Percentiles rank a stretch among this genome's conserved stretches.
These are phyloP conservation scores for Penicillium sp. DNA, from an alignment of 2,329 filamentous ascomycete genomes.

Conservation along the genomic window DNA sequence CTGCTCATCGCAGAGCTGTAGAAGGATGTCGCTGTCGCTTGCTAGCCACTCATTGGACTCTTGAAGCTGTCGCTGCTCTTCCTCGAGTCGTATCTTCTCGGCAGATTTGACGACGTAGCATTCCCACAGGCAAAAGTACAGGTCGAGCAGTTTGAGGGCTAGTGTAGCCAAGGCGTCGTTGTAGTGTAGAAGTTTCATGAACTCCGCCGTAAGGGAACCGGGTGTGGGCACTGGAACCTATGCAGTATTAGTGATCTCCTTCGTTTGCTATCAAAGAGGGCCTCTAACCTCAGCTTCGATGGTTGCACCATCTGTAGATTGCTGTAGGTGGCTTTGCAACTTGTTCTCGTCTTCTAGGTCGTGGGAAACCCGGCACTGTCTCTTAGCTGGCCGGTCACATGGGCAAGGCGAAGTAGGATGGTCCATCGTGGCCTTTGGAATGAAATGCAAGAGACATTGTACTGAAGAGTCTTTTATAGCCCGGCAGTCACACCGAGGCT, in stretches of 20 bases:
- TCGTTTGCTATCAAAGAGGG: background rate
- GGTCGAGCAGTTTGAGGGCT: conserved; percentile 3
- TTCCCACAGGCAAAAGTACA: background rate
- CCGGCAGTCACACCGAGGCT: too few species aligned
- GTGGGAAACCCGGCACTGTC: background rate
- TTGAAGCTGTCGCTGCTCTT: background rate
- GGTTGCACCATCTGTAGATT: background rate
- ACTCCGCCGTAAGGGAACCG: background rate
- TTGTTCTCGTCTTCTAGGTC: background rate
- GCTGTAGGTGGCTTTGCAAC: background rate
- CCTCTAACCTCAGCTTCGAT: background rate
- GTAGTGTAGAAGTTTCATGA: background rate
- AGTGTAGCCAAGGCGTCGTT: background rate
- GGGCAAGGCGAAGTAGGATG: background rate
- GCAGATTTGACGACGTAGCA: too few species aligned
- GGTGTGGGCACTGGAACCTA: background rate
- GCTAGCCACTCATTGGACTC: background rate
- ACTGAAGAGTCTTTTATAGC: background rate
- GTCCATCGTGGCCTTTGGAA: background rate
- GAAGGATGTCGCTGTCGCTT: background rate
- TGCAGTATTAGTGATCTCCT: background rate
- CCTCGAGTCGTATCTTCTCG: background rate
- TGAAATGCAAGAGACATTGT: background rate
- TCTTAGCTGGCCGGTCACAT: conserved; percentile 1
- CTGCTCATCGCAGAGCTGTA: background rate